Evolutionary conservation across 2,329 filamentous ascomycete genomes (phyloP).

Genomic region (Coniosporium uncinatum): DNA sequence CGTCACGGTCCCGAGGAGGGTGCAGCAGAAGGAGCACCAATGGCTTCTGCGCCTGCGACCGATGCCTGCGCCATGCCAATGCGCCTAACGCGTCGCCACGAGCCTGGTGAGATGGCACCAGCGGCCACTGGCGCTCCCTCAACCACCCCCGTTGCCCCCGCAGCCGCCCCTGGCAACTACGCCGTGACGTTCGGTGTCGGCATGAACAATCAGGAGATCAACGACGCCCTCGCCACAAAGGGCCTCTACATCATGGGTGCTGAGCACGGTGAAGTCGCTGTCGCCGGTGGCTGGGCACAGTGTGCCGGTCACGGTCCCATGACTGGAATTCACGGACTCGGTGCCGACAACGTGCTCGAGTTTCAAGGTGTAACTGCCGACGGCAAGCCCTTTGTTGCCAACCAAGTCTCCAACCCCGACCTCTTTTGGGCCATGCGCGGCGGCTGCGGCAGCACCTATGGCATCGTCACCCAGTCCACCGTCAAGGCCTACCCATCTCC

Average conservation of each 20-base stretch:
- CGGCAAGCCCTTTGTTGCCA: constrained; percentile 19
- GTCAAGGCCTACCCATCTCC: constrained; percentile 1
- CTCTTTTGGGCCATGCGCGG: constrained; percentile 27
- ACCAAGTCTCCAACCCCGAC: constrained; percentile 18
- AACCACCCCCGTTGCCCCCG: no score
- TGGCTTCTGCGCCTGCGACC: no score
- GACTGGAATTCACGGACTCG: constrained; percentile 10
- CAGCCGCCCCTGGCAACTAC: no score
- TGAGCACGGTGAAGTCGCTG: constrained; percentile 1
- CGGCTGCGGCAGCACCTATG: constrained; percentile 22
- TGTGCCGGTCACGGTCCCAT: constrained; percentile 8
- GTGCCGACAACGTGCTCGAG: constrained; percentile 27
- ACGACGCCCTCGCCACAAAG: constrained; percentile 1
- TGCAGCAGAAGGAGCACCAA: no score
- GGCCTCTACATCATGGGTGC: constrained; percentile 3
- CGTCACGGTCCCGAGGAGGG: no score
- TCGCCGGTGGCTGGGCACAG: constrained; percentile 4
- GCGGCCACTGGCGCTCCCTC: no score
- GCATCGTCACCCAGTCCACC: constrained; percentile 15
- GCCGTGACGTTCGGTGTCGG: constrained; percentile 4
- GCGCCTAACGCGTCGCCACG: no score
- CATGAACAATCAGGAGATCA: constrained; percentile 3
- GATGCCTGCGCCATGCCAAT: no score
- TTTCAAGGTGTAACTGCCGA: constrained; percentile 23
- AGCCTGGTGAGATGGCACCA: no score